Evolutionary conservation across 768 basidiomycete genomes (phyloP).

Genomic region (Ephemerocybe angulata): DNA sequence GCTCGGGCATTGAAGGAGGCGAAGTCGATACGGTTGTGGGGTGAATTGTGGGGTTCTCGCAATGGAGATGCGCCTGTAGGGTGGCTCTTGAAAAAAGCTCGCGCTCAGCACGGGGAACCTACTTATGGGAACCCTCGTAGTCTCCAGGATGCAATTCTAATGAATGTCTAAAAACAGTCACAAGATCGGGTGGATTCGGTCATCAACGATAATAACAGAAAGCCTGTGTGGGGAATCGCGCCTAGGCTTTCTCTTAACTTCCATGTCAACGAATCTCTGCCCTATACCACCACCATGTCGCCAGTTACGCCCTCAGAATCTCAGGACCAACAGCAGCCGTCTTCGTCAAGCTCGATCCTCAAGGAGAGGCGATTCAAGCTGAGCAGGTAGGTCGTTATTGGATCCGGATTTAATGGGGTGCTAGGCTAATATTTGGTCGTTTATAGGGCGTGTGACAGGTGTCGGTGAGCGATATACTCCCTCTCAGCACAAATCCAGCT

Average conservation of each 20-base stretch:
- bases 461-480: slow-evolving; percentile 56
- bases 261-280: slow-evolving; percentile 25
- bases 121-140: too few relatives aligned
- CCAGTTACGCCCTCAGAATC: slow-evolving; percentile 40
- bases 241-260: too few relatives aligned
- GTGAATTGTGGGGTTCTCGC: too few relatives aligned
- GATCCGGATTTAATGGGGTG: neutral
- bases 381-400: slow-evolving; percentile 56
- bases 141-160: too few relatives aligned
- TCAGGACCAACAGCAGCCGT: slow-evolving; percentile 37
- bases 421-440: slow-evolving; percentile 9
- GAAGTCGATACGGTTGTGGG: too few relatives aligned
- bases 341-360: slow-evolving; percentile 41
- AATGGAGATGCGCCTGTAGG: too few relatives aligned
- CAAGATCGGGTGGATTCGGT: neutral
- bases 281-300: slow-evolving; percentile 42
- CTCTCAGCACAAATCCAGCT: neutral
- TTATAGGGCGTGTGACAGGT: slow-evolving; percentile 82
- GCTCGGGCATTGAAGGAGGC: too few relatives aligned
- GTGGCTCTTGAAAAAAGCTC: too few relatives aligned
- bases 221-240: too few relatives aligned
- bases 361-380: slow-evolving; percentile 87
- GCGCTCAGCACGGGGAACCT: too few relatives aligned
- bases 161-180: too few relatives aligned
- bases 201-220: too few relatives aligned